Evolutionary conservation across 108 stramenopile genomes (phyloP), one percentile per base, ranked within the genome.

Genomic region (Stephanodiscus triporus): DNA sequence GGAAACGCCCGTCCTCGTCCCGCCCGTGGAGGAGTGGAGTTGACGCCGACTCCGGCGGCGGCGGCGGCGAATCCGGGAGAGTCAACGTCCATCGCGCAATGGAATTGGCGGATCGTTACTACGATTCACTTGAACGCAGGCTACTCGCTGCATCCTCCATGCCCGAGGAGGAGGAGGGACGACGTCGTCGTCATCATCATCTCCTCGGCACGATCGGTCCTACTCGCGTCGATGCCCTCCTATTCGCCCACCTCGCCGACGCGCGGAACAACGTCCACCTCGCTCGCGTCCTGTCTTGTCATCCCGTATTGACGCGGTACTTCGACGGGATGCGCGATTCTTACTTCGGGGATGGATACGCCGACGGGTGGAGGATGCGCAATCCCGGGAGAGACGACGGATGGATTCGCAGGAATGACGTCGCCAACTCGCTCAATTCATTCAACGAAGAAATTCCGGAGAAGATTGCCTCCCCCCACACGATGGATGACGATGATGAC

Each of bases 221-320:
- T 8, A 78, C 84, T 14, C 45, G 66, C 53, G 69, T 87, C 11
- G 91, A 92, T 73, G 86, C 78, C 16, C 47, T 84, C 2, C 45
- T 92, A 3, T 92, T 89, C 87, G 86, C 82, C 11, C 89, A 89
- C 70, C 63, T 92, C 49, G 87, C 87, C 9, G 86, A 89, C 19
- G 91, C 91, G 14, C 71, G 90, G 10, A 78, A 80, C 61, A 85
- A 92, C 72, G 83, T 90, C 5, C 83, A 92, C 65, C 70, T 92
- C 42, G 86, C 90, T 7, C 76, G 82, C 13, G 68, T 90, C 22
- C 65, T 92, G 47, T 67, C 89, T n/a, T 73, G 85, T 19, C 86
- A 76, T 70, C 74, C 84, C 13, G 50, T 59, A 48, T 75, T 92
- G 61, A 71, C 84, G 19, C 29, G 68, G 26, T 92, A 82, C 67